A percentile compares a stretch with the other conserved stretches of the same genome.
phyloP scores from a whole-genome alignment of 108 stramenopile species.

The Discostella stelligeroides region DNA sequence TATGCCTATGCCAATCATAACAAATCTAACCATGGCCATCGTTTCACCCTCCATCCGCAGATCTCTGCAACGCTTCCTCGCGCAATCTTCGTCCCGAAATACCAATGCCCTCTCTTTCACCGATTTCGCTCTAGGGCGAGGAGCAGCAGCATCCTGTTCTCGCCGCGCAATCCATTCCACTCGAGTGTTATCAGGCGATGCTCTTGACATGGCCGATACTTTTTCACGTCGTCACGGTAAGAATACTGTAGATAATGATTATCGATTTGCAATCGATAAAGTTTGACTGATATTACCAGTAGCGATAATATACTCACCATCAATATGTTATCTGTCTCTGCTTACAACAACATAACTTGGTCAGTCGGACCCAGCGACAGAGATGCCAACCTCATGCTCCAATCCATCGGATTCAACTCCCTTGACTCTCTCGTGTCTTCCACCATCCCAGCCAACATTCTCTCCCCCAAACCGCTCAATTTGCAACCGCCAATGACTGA shows the following conservation, averaged over 20 bases:
- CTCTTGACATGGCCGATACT: constrained; percentile 79
- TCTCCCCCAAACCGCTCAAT: constrained; percentile 66
- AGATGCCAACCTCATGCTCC: constrained; percentile 85
- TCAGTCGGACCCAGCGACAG: constrained; percentile 86
- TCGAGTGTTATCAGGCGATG: constrained; percentile 50
- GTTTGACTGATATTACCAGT: too few species aligned
- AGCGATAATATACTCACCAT: not conserved
- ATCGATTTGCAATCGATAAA: not conserved
- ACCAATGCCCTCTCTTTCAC: not conserved
- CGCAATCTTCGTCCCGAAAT: constrained; percentile 3
- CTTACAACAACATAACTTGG: too few species aligned
- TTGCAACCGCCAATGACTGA: constrained; percentile 86
- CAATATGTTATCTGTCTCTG: not conserved
- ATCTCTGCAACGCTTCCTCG: constrained; percentile 11
- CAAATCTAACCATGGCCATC: constrained; percentile 22
- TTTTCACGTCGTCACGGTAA: constrained; percentile 85
- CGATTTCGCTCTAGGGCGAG: not conserved
- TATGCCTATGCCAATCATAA: not conserved
- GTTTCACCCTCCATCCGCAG: constrained; percentile 25
- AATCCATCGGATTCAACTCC: constrained; percentile 82
- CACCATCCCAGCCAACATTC: constrained; percentile 93
- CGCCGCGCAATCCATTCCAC: constrained; percentile 52
- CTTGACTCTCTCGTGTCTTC: constrained; percentile 90
- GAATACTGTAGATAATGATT: constrained; percentile 29
- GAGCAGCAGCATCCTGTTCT: not conserved